Conservation (phyloP, 2,329 filamentous ascomycete species). For the Colletotrichum echinochloae region DNA sequence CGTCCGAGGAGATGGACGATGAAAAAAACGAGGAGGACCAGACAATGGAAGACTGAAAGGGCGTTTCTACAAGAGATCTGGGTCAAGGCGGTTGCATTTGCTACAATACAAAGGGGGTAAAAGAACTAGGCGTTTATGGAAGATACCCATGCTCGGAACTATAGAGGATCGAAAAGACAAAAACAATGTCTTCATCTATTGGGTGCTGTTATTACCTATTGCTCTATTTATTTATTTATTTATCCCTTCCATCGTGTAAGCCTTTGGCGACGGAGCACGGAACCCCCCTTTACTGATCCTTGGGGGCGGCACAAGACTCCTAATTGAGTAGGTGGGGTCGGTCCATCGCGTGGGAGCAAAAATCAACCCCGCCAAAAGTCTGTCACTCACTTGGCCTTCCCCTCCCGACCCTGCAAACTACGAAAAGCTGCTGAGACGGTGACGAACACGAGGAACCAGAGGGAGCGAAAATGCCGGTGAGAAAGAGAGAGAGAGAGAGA, state of each 20-base stretch:
- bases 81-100: neutral
- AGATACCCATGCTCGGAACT: slow-evolving; percentile 23
- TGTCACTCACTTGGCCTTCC: neutral
- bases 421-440: neutral
- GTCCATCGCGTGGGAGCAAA: slow-evolving; percentile 2
- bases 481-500: neutral
- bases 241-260: neutral
- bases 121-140: slow-evolving; percentile 9
- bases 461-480: slow-evolving; percentile 36
- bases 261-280: neutral
- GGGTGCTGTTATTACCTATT: neutral
- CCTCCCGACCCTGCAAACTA: neutral
- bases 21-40: slow-evolving; percentile 17
- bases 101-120: too few species aligned
- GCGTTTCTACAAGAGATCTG: neutral
- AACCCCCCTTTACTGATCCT: slow-evolving; percentile 10
- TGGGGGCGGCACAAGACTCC: neutral
- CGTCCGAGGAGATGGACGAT: neutral
- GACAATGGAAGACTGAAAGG: slow-evolving; percentile 24
- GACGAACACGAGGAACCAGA: neutral
- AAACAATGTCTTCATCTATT: neutral
- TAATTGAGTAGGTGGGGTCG: slow-evolving; percentile 19
- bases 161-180: neutral
- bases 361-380: slow-evolving; percentile 20
- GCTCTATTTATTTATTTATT: too few species aligned